These are phyloP conservation scores for Monosporascus sp. DNA, from an alignment of 2,329 filamentous ascomycete species.

Conservation along the genomic window DNA sequence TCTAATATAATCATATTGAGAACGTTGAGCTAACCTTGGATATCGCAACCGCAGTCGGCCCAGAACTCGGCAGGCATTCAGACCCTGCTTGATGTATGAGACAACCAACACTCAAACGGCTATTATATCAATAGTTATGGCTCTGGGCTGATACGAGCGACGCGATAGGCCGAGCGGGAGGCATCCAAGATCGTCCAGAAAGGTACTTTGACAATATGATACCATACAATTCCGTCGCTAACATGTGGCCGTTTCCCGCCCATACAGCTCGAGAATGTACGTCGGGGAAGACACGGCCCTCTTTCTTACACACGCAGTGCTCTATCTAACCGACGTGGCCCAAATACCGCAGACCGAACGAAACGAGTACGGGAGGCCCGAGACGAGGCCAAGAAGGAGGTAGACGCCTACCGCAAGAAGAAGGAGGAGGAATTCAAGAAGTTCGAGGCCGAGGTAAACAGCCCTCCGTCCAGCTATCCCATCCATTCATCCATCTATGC, in stretches of 20 bases:
- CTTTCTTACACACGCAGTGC: neutral
- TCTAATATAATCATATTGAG: neutral
- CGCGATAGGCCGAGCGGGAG: slow-evolving; percentile 81
- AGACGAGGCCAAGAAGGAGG: slow-evolving; percentile 95
- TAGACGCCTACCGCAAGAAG: slow-evolving; percentile 80
- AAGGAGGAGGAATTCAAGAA: slow-evolving; percentile 96
- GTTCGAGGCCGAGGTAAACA: slow-evolving; percentile 67
- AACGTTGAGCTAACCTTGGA: slow-evolving; percentile 16
- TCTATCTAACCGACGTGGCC: neutral
- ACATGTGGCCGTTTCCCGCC: slow-evolving; percentile 13
- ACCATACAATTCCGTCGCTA: slow-evolving; percentile 18
- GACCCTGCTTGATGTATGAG: slow-evolving; percentile 90
- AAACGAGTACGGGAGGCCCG: slow-evolving; percentile 97
- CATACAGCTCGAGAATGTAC: slow-evolving; percentile 79
- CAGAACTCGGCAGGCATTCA: slow-evolving; percentile 99
- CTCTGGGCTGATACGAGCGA: neutral
- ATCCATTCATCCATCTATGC: neutral
- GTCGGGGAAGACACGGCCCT: slow-evolving; percentile 18
- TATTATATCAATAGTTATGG: neutral
- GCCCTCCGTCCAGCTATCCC: neutral
- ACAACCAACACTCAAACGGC: neutral
- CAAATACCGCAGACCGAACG: slow-evolving; percentile 59
- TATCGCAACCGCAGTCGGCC: slow-evolving; percentile 62
- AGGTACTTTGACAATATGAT: slow-evolving; percentile 48
- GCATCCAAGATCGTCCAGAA: slow-evolving; percentile 99